Evolutionary conservation across 805 yeast species (phyloP).

Genomic region (Wickerhamomyces rabaulensis): DNA sequence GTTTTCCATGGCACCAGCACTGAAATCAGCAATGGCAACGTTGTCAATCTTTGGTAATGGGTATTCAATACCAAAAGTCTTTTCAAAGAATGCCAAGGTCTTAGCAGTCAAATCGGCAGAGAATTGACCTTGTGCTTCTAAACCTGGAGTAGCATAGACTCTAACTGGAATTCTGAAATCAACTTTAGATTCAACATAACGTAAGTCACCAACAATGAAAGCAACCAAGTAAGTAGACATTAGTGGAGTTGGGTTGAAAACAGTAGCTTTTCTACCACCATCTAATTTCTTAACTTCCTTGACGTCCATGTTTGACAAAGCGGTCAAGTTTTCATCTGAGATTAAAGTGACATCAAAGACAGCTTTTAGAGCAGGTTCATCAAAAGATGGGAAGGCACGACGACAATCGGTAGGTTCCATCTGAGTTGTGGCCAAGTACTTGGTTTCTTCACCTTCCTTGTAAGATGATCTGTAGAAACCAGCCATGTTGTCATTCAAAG

Average conservation of each 20-base stretch:
- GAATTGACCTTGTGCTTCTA: slow-evolving; percentile 63
- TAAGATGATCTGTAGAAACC: slow-evolving; percentile 75
- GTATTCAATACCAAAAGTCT: slow-evolving; percentile 68
- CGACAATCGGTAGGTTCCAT: slow-evolving; percentile 87
- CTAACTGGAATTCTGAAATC: slow-evolving; percentile 70
- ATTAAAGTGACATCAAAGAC: slow-evolving; percentile 60
- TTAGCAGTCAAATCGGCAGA: slow-evolving; percentile 73
- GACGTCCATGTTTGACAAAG: slow-evolving; percentile 68
- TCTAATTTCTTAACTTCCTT: slow-evolving; percentile 40
- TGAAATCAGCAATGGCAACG: slow-evolving; percentile 78
- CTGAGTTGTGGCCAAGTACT: slow-evolving; percentile 77
- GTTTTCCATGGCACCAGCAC: slow-evolving; percentile 90
- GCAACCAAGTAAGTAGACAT: slow-evolving; percentile 87
- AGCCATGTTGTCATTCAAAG: slow-evolving; percentile 72
- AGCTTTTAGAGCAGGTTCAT: slow-evolving; percentile 79
- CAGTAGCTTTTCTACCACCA: slow-evolving; percentile 44
- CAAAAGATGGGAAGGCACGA: slow-evolving; percentile 82
- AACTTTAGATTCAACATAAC: slow-evolving; percentile 55
- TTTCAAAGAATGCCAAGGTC: slow-evolving; percentile 68
- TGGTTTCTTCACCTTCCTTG: slow-evolving; percentile 54
- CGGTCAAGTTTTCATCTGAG: slow-evolving; percentile 49
- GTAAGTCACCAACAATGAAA: slow-evolving; percentile 75
- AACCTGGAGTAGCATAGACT: slow-evolving; percentile 77
- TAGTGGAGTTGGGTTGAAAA: slow-evolving; percentile 70
- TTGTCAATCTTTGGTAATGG: slow-evolving; percentile 78